Evolutionary conservation across 139 green algal genomes (phyloP), one percentile per base, ranked within the genome.

Genomic region (Limnomonas spitsbergensis): DNA sequence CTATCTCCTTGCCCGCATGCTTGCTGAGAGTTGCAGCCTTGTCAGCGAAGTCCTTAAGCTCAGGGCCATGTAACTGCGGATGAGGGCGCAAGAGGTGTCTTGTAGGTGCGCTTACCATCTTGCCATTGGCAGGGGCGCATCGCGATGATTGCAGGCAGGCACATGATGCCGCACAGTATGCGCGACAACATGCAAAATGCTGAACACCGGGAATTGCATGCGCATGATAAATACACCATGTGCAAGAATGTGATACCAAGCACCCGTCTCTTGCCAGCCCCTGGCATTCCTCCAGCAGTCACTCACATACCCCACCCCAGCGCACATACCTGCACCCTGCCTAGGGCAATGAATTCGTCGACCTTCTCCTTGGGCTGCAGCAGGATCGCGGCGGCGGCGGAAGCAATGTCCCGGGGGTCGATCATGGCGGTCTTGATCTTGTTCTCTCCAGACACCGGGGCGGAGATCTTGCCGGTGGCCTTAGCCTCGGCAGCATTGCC

Each of bases 371-470:
- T 61, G 20, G 47, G 47, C 9, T 34, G 29, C 26, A 72, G 61
- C 61, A 72, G 61, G 61, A 72, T 72, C 9, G 61, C 61, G 26
- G 61, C 61, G 29, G 61, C 61, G 26, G 61, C 61, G 24, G 27
- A 34, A 24, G 27, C 61, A 34, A 72, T 36, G 61, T 72, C 61
- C 6, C 61, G 61, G 26, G 61, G 26, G 29, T 72, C 61, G 27
- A 72, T 36, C 61, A 72, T 72, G 6, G 61, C 61, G 9, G 29
- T 39, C 27, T 34, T 36, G 29, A 7, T 7, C 61, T 39, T 34
- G 27, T 34, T 72, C 9, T 61, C 47, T 4, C n/a, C 66, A 29
- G 47, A 14, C 20, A 61, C 47, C 14, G 47, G 47, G 14, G 20
- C 20, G 20, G 47, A 29, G 47, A 61, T 61, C 47, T 61, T 61